phyloP scores from a whole-genome alignment of 148 eudicot genomes.

The Beta vulgaris region DNA sequence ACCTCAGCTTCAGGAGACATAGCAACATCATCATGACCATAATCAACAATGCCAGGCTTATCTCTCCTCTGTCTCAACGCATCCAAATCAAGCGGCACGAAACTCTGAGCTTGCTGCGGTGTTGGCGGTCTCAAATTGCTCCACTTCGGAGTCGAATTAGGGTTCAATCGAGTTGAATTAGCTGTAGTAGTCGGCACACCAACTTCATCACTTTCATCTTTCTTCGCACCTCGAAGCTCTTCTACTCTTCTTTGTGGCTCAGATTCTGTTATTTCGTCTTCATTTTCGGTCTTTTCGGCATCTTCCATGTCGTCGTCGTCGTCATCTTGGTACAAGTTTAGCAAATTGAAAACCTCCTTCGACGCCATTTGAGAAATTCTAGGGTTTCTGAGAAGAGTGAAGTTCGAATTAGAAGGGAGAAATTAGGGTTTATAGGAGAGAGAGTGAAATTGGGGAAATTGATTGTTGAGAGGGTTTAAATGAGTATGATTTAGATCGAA shows the following conservation, averaged over 20 bases:
- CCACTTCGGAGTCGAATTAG: conserved; percentile 30
- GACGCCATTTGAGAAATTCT: conserved; percentile 41
- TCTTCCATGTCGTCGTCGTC: conserved; percentile 61
- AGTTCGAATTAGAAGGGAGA: background rate
- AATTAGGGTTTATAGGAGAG: conserved; percentile 19
- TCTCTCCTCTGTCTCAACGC: conserved; percentile 29
- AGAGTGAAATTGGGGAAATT: background rate
- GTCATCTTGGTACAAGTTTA: conserved; percentile 52
- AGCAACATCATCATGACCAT: conserved; percentile 77
- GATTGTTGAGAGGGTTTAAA: background rate
- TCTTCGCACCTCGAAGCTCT: background rate
- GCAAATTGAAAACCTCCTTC: conserved; percentile 64
- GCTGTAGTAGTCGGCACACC: background rate
- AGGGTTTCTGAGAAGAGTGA: conserved; percentile 1
- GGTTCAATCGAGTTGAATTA: background rate
- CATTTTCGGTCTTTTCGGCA: conserved; percentile 16
- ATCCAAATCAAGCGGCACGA: conserved; percentile 15
- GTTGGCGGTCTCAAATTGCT: conserved; percentile 34
- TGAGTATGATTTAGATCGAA: background rate
- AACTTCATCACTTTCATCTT: conserved; percentile 12
- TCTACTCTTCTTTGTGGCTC: conserved; percentile 10
- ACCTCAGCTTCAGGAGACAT: conserved; percentile 93
- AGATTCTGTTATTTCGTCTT: conserved; percentile 4
- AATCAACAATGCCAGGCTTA: conserved; percentile 70
- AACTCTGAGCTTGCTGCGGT: conserved; percentile 27